A percentile compares a stretch with the other conserved stretches of the same genome.
phyloP scores from a whole-genome alignment of 163 green algal species.

The Smithsoniella earleae region DNA sequence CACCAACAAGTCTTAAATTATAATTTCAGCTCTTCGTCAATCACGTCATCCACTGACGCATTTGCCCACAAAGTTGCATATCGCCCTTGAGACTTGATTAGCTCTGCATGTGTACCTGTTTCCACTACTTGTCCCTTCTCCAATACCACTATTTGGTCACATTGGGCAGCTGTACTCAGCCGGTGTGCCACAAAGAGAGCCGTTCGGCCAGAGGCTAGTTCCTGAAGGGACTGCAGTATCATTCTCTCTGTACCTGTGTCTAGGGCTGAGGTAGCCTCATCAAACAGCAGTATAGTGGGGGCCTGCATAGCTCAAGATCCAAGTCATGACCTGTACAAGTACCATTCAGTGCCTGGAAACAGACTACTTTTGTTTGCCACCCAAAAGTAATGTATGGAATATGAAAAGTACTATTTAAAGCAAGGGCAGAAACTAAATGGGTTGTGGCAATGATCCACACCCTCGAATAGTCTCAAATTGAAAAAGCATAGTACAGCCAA shows the following conservation, averaged over 20 bases:
- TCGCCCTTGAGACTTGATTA: constrained; percentile 55
- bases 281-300: constrained; percentile 68
- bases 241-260: constrained; percentile 75
- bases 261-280: constrained; percentile 89
- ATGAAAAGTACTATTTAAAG: neutral
- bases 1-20: too few relatives aligned
- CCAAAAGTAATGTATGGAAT: neutral
- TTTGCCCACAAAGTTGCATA: constrained; percentile 80
- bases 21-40: too few relatives aligned
- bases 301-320: constrained; percentile 51
- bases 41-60: constrained; percentile 44
- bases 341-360: too few relatives aligned
- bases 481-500: constrained; percentile 7
- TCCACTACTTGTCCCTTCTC: constrained; percentile 77
- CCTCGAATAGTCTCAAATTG: too few relatives aligned
- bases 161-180: constrained; percentile 85
- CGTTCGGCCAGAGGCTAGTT: constrained; percentile 71
- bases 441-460: too few relatives aligned
- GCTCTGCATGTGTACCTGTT: constrained; percentile 50
- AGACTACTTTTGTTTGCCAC: too few relatives aligned
- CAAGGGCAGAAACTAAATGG: too few relatives aligned
- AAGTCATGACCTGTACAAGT: too few relatives aligned
- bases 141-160: constrained; percentile 84
- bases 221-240: constrained; percentile 57
- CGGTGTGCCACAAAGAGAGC: constrained; percentile 90